Evolutionary conservation across 352 stramenopile genomes (phyloP), one percentile per base, ranked within the genome.

Genomic region (Phytophthora chlamydospora): DNA sequence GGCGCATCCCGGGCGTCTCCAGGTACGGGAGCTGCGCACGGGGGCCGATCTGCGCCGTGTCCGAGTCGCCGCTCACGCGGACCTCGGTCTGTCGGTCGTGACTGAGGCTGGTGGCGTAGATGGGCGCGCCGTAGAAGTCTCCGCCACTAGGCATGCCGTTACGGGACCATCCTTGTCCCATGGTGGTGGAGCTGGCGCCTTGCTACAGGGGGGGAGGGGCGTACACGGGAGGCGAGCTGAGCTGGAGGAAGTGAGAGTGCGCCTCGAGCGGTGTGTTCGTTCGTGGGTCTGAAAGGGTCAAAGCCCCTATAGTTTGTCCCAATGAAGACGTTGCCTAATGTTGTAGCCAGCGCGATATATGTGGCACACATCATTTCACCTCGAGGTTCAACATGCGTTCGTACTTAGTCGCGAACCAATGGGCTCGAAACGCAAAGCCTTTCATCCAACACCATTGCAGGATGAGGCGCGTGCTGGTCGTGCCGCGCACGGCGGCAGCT

Each of bases 81-180:
- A 95, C 84, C 19, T 95, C 84, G 10, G 86, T 95, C 70, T 93
- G 83, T 17, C 86, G 84, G 62, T 95, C 86, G 63, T 95, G 83
- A 52, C 86, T 95, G 40, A 95, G 68, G 39, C 81, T 91, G 34
- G 84, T 93, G 9, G 84, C 85, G 82, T 93, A 92, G 57, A 91
- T 89, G 8, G 83, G 85, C 6, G 83, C 82, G 13, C 90, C 80
- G 62, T 93, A 93, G 47, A 91, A 95, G 61, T 93, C 85, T 12
- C 78, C 84, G 46, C 81, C 75, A 46, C 78, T 78, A 6, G 75
- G 69, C 41, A 90, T 71, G 39, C 78, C 75, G 45, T 77, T 90
- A 41, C 73, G 76, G 29, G 83, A 90, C 48, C 60, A 69, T 45
- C 68, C 68, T 69, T 92, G 83, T 12, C 83, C 83, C 83, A 92